Conservation (phyloP, 2,329 filamentous ascomycete genomes). For the Triangularia setosa region DNA sequence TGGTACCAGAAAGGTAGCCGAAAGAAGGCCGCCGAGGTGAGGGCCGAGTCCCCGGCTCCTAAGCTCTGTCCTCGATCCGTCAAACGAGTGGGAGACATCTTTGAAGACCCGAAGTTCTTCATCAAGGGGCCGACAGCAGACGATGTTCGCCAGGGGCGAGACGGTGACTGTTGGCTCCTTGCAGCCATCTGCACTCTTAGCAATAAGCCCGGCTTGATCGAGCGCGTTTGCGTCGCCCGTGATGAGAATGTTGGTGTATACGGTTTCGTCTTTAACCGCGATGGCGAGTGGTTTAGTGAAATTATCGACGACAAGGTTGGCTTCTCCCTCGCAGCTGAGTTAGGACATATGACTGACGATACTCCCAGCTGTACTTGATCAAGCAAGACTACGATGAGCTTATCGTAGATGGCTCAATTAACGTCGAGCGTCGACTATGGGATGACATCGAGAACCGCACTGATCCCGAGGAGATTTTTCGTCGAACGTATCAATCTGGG, state of each 20-base stretch:
- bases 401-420: constrained; percentile 25
- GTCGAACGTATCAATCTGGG: constrained; percentile 61
- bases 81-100: constrained; percentile 71
- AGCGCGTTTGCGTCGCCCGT: constrained; percentile 67
- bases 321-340: background rate
- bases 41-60: constrained; percentile 21
- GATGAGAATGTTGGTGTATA: constrained; percentile 75
- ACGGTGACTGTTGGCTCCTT: constrained; percentile 85
- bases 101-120: constrained; percentile 72
- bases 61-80: constrained; percentile 48
- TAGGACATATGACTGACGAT: constrained; percentile 23
- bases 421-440: constrained; percentile 45
- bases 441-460: constrained; percentile 43
- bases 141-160: constrained; percentile 73
- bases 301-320: constrained; percentile 51
- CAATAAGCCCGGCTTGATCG: constrained; percentile 68
- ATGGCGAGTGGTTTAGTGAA: constrained; percentile 67
- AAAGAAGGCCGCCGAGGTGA: background rate
- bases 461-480: constrained; percentile 56
- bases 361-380: constrained; percentile 45
- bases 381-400: constrained; percentile 59
- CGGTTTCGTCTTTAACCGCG: constrained; percentile 79
- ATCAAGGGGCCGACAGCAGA: constrained; percentile 72
- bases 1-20: background rate
- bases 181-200: constrained; percentile 73